phyloP scores from a whole-genome alignment of 2,329 filamentous ascomycete genomes.

The Colletotrichum graminicola region DNA sequence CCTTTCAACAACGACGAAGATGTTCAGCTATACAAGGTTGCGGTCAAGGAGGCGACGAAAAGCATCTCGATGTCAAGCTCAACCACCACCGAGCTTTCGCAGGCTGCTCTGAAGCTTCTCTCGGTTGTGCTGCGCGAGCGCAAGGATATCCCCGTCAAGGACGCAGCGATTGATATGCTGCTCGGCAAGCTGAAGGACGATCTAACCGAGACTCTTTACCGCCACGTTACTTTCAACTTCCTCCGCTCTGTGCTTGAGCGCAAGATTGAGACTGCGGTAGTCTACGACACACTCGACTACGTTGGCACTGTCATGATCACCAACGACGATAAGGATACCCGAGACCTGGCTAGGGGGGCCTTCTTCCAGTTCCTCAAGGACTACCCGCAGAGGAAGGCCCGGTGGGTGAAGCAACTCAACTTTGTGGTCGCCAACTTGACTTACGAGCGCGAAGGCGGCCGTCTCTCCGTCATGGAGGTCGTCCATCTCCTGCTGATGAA shows the following conservation, averaged over 20 bases:
- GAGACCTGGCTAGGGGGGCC: constrained; percentile 87
- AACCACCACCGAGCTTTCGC: constrained; percentile 85
- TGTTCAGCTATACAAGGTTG: constrained; percentile 75
- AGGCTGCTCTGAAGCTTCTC: constrained; percentile 89
- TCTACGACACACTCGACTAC: constrained; percentile 93
- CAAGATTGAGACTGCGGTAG: constrained; percentile 84
- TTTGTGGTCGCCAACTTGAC: constrained; percentile 93
- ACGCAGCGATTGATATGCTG: constrained; percentile 84
- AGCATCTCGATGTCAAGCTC: constrained; percentile 81
- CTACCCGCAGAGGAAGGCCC: constrained; percentile 90
- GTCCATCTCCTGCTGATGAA: constrained; percentile 89
- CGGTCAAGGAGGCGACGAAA: constrained; percentile 86
- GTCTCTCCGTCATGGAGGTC: constrained; percentile 93
- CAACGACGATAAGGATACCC: constrained; percentile 89
- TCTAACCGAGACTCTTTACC: constrained; percentile 90
- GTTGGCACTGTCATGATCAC: constrained; percentile 94
- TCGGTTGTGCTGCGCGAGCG: constrained; percentile 87
- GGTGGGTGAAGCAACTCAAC: constrained; percentile 88
- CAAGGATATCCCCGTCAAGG: constrained; percentile 79
- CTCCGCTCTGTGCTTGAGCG: constrained; percentile 87
- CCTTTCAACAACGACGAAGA: constrained; percentile 80
- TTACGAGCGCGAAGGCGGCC: constrained; percentile 88
- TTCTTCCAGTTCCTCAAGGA: constrained; percentile 96
- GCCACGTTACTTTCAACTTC: constrained; percentile 96
- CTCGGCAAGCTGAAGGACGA: constrained; percentile 87